phyloP scores from a whole-genome alignment of 768 basidiomycete genomes.

The Leccinum fibrillosum region DNA sequence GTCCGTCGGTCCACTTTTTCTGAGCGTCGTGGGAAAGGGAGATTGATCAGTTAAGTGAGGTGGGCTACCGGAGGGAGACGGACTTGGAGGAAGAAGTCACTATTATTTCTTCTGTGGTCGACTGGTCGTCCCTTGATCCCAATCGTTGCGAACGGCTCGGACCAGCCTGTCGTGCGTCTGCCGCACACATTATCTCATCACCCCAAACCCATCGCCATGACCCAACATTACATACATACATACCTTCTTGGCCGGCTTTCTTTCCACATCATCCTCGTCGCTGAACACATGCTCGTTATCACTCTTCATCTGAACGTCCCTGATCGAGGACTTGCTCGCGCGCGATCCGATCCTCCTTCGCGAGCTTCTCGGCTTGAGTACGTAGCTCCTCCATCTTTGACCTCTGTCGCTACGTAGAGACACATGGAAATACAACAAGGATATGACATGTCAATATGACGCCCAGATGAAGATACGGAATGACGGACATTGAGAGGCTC shows the following conservation, averaged over 20 bases:
- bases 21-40: constrained; percentile 27
- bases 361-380: constrained; percentile 73
- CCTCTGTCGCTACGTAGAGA: constrained; percentile 38
- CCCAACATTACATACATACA: constrained; percentile 28
- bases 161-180: constrained; percentile 24
- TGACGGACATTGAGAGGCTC: constrained; percentile 63
- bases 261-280: constrained; percentile 64
- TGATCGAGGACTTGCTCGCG: constrained; percentile 75
- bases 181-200: neutral
- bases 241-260: constrained; percentile 68
- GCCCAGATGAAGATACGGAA: neutral
- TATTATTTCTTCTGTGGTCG: constrained; percentile 75
- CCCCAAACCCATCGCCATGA: neutral
- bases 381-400: constrained; percentile 61
- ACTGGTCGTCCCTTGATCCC: constrained; percentile 66
- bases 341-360: constrained; percentile 70
- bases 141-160: constrained; percentile 60
- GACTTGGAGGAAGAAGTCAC: constrained; percentile 40
- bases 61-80: neutral
- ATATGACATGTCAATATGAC: neutral
- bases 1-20: constrained; percentile 88
- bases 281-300: constrained; percentile 74
- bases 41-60: neutral
- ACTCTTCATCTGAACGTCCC: constrained; percentile 60
- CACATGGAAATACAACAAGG: neutral